Conservation (phyloP, 257 asterid species). For the Lithospermum erythrorhizon region DNA sequence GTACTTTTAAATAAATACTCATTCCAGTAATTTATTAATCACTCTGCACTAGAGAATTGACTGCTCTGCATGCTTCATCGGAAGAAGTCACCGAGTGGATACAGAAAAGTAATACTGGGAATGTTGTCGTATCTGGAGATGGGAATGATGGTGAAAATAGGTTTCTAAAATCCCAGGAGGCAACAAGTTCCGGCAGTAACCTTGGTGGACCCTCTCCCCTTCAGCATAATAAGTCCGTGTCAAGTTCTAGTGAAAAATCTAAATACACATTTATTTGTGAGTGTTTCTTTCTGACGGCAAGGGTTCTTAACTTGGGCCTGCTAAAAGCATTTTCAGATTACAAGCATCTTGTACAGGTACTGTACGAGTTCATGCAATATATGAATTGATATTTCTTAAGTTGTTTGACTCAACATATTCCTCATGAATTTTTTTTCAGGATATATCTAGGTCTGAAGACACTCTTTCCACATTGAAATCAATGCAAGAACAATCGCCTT, state of each 20-base stretch:
- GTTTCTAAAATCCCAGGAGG: constrained; percentile 57
- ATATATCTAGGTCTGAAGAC: constrained; percentile 82
- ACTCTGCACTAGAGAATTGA: constrained; percentile 50
- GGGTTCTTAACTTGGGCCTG: constrained; percentile 86
- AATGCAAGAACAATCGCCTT: constrained; percentile 65
- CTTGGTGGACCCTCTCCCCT: constrained; percentile 30
- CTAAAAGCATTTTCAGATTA: constrained; percentile 90
- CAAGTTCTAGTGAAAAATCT: constrained; percentile 35
- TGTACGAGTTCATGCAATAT: neutral
- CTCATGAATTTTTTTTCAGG: constrained; percentile 33
- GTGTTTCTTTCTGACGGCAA: constrained; percentile 97
- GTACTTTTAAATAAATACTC: no score
- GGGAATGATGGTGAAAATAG: constrained; percentile 42
- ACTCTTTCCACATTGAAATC: constrained; percentile 59
- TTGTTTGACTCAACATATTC: neutral
- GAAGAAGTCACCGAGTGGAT: constrained; percentile 89
- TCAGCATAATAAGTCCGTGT: constrained; percentile 20
- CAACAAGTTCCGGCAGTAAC: constrained; percentile 53
- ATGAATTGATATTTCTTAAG: no score
- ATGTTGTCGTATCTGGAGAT: constrained; percentile 23
- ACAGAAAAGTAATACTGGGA: constrained; percentile 25
- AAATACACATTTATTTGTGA: constrained; percentile 87
- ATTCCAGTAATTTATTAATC: no score
- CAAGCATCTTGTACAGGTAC: constrained; percentile 93
- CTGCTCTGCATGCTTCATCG: constrained; percentile 94